Evolutionary conservation across 164 flowering plant genomes (phyloP).

Genomic region (Chloranthus sessilifolius): DNA sequence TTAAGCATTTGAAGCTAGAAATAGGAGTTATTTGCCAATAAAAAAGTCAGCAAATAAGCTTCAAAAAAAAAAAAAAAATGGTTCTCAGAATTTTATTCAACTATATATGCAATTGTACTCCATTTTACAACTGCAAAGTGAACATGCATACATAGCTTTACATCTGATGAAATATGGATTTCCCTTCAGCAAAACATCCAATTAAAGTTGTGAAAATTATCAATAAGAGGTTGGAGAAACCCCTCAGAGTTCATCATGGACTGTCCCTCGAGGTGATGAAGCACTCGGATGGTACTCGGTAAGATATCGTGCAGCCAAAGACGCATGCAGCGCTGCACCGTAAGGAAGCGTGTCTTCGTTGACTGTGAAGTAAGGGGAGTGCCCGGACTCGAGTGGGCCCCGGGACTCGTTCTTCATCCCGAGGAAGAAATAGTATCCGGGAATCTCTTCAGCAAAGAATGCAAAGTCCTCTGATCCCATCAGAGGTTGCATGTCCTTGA

Average conservation of each 20-base stretch:
- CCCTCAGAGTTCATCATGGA: conserved; percentile 23
- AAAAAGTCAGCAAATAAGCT: too few relatives aligned
- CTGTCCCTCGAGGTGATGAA: conserved; percentile 4
- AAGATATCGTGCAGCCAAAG: conserved; percentile 56
- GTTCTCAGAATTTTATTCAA: too few relatives aligned
- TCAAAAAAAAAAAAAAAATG: too few relatives aligned
- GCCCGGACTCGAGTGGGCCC: conserved; percentile 20
- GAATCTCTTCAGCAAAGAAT: conserved; percentile 37
- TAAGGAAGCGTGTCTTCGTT: conserved; percentile 62
- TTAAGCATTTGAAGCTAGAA: too few relatives aligned
- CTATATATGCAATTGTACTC: too few relatives aligned
- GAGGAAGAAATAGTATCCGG: conserved; percentile 37
- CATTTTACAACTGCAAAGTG: too few relatives aligned
- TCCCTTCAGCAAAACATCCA: too few relatives aligned
- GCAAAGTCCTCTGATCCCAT: conserved; percentile 62
- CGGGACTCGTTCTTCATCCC: conserved; percentile 49
- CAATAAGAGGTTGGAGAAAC: too few relatives aligned
- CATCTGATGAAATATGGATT: too few relatives aligned
- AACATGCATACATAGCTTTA: too few relatives aligned
- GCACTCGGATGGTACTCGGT: conserved; percentile 14
- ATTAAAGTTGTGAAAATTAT: too few relatives aligned
- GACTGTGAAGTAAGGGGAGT: conserved; percentile 51
- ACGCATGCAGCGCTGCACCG: conserved; percentile 82
- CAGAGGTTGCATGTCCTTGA: conserved; percentile 29
- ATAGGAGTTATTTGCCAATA: too few relatives aligned